Evolutionary conservation across 2,329 filamentous ascomycete genomes (phyloP), one percentile per base, ranked within the genome.

Genomic region (Phaeosphaeria sp.): DNA sequence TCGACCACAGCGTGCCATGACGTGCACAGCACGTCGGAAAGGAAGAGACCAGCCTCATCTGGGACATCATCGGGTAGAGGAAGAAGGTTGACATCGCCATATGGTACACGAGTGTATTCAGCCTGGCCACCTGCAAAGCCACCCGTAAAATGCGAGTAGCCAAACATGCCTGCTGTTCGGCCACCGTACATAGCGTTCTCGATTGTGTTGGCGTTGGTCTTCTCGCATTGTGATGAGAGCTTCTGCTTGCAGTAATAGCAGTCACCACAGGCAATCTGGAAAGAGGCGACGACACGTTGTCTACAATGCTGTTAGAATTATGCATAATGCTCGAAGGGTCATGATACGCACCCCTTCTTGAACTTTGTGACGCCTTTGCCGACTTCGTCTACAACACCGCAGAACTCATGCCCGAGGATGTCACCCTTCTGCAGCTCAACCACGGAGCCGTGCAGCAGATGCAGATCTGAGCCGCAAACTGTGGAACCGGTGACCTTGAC

Each of bases 111-210:
- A 0, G 93, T 89, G 69, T 92, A 96, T 78, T 96, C 93, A 3
- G 92, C 90, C 77, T 96, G 93, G 0, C 92, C 92, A 49, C 93
- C 92, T 0, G 92, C 91, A 72, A 94, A 96, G 0, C 93, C 93
- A 6, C 92, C 92, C 0, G 90, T 93, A 72, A 96, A 91, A 71
- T 92, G 83, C 13, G 77, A 80, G 73, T 85, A 85, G 1, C 83
- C 83, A 58, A 85, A 85, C 77, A 83, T 81, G 71, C 86, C 92
- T 0, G 90, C 85, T 3, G 91, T 93, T 50, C 87, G 84, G 1
- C 87, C 87, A 13, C 92, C 92, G 71, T 95, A 96, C 87, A 96
- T 89, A 52, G 84, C 86, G 64, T 90, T 89, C 62, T 85, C 84
- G 46, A 87, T 84, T 0, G 84, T 88, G 74, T 92, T 95, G 43